Conservation (phyloP, 352 stramenopile genomes). For the Globisporangium okanoganense region DNA sequence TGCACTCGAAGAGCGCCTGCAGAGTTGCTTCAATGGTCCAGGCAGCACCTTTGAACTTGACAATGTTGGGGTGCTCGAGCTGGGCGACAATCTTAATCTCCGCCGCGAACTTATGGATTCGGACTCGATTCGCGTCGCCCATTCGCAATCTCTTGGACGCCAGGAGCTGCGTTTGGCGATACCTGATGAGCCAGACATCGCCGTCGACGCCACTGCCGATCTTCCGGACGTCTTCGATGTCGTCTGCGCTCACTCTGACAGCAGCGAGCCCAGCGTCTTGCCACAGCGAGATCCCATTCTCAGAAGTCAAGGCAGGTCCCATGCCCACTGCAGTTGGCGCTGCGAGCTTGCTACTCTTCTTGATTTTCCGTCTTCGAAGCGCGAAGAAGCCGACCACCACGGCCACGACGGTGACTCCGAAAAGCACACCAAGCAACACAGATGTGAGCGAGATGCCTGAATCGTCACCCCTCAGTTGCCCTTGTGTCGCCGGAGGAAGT, state of each 20-base stretch:
- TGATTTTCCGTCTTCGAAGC: background rate
- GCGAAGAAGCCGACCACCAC: background rate
- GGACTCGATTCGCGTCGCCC: background rate
- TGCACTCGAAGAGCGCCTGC: constrained; percentile 63
- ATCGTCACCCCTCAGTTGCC: background rate
- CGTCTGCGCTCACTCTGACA: constrained; percentile 18
- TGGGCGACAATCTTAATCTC: constrained; percentile 25
- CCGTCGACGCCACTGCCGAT: constrained; percentile 5
- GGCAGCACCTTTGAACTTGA: constrained; percentile 41
- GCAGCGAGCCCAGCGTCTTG: constrained; percentile 19
- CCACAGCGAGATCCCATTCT: background rate
- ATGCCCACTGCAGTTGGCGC: background rate
- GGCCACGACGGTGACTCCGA: background rate
- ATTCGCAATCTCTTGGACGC: background rate
- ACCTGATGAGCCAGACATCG: constrained; percentile 13
- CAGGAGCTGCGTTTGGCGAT: constrained; percentile 2
- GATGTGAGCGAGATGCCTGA: background rate
- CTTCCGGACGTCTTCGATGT: constrained; percentile 8
- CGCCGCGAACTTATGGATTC: background rate
- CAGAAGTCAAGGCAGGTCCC: background rate
- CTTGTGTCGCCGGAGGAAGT: background rate
- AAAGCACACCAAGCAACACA: background rate
- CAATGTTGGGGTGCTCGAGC: constrained; percentile 30
- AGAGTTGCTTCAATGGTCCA: constrained; percentile 51
- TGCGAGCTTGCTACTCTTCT: background rate